Evolutionary conservation across 139 green algal species (phyloP), one percentile per base, ranked within the genome.

Genomic region (Eudorina sp.): DNA sequence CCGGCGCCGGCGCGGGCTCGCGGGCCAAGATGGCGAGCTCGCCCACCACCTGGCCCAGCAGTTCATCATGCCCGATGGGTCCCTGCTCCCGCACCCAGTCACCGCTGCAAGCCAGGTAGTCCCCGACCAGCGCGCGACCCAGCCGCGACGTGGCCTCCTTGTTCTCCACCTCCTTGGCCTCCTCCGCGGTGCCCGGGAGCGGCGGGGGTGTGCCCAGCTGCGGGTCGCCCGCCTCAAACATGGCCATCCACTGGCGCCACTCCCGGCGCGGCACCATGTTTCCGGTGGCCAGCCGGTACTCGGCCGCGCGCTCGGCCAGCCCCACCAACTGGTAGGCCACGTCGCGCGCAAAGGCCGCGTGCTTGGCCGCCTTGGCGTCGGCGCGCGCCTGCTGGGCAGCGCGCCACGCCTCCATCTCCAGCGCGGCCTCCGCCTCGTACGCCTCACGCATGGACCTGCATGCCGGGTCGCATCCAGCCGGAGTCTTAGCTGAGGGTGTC

Each of bases 251-350:
- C 38, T 95, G 84, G 51, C 92, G 92, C 84, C 86, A 95, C 82
- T 95, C 93, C 0, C 83, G 91, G 23, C 88, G 86, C 2, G 94
- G 92, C 70, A 96, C 94, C 36, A 89, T 82, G 43, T 84, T 76
- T 34, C 90, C 92, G 14, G 92, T 96, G 41, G 46, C 64, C 38
- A 90, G 80, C 18, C 95, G 84, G 90, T 95, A 96, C 36, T 94
- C 88, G 8, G 83, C 86, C 8, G 89, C 58, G 2, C 90, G 85
- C 87, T 95, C 93, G 41, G 95, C 94, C 74, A 97, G 84, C 64
- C 90, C 89, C 58, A 95, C 94, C 68, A 97, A 55, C 89, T 95
- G 90, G 88, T 89, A 93, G 27, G 89, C 92, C 31, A 95, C 78
- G 29, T 92, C 86, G 31, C 74, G n/a, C 4, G 87, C 89, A 78